A percentile compares a stretch with the other conserved stretches of the same genome.
Conservation (phyloP, 1,284 basidiomycete species). For the Stereum hirsutum region DNA sequence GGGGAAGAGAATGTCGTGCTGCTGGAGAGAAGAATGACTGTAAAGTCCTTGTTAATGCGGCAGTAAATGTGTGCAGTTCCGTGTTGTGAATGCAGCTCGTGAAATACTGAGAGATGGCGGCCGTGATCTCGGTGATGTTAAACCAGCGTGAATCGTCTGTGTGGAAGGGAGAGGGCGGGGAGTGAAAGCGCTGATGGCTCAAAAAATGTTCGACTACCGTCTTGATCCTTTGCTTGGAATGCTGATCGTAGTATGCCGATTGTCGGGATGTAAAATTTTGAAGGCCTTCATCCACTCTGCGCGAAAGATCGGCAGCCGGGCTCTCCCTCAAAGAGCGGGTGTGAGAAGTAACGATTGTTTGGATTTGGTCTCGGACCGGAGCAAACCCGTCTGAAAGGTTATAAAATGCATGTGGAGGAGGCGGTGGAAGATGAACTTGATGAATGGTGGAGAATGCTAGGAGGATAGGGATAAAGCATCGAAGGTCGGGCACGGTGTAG, state of each 20-base stretch:
- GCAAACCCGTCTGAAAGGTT: not conserved
- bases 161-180: not conserved
- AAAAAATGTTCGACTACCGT: constrained; percentile 12
- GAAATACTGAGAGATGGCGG: too few relatives aligned
- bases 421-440: not conserved
- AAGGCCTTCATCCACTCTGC: too few relatives aligned
- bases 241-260: too few relatives aligned
- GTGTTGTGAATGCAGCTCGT: too few relatives aligned
- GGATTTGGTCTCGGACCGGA: not conserved
- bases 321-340: not conserved
- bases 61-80: too few relatives aligned
- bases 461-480: not conserved
- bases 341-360: not conserved
- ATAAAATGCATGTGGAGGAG: constrained; percentile 2
- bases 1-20: too few relatives aligned
- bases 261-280: too few relatives aligned
- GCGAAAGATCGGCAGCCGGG: not conserved
- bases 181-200: not conserved
- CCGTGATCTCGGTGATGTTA: too few relatives aligned
- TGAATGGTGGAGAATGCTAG: not conserved
- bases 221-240: constrained; percentile 19
- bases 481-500: constrained; percentile 4
- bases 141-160: too few relatives aligned
- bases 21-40: too few relatives aligned
- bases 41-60: too few relatives aligned